phyloP scores from a whole-genome alignment of 495 filamentous ascomycete genomes.

The Daldinia concentrica region DNA sequence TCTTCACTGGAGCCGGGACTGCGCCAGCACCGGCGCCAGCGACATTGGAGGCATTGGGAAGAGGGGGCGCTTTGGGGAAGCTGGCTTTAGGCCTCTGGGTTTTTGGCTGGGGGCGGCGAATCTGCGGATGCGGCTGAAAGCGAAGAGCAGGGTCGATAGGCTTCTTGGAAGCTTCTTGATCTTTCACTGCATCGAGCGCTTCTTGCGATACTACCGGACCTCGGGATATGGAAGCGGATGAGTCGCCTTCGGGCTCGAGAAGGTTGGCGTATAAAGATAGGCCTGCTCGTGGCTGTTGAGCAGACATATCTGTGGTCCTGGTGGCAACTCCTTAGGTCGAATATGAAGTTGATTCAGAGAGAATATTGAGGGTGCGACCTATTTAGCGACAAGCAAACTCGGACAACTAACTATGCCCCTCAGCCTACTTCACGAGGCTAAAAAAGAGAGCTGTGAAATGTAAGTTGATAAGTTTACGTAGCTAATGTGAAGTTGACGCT shows the following conservation, averaged over 20 bases:
- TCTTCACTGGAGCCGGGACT: constrained; percentile 58
- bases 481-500: constrained; percentile 5
- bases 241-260: constrained; percentile 52
- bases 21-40: constrained; percentile 16
- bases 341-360: not conserved
- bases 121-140: constrained; percentile 74
- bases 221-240: constrained; percentile 68
- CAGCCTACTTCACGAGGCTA: constrained; percentile 9
- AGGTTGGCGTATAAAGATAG: constrained; percentile 68
- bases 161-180: constrained; percentile 73
- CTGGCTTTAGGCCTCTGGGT: constrained; percentile 75
- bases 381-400: not conserved
- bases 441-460: constrained; percentile 14
- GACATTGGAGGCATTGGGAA: constrained; percentile 30
- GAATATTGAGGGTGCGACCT: not conserved
- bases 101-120: constrained; percentile 70
- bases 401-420: not conserved
- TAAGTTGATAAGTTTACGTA: constrained; percentile 7
- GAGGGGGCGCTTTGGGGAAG: constrained; percentile 51
- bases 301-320: constrained; percentile 34
- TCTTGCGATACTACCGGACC: constrained; percentile 78
- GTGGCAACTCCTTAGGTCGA: not conserved
- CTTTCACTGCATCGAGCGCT: constrained; percentile 59
- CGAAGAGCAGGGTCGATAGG: constrained; percentile 79
- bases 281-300: constrained; percentile 49